Evolutionary conservation across 2,329 filamentous ascomycete species (phyloP).

Genomic region (Rutstroemia sp.): DNA sequence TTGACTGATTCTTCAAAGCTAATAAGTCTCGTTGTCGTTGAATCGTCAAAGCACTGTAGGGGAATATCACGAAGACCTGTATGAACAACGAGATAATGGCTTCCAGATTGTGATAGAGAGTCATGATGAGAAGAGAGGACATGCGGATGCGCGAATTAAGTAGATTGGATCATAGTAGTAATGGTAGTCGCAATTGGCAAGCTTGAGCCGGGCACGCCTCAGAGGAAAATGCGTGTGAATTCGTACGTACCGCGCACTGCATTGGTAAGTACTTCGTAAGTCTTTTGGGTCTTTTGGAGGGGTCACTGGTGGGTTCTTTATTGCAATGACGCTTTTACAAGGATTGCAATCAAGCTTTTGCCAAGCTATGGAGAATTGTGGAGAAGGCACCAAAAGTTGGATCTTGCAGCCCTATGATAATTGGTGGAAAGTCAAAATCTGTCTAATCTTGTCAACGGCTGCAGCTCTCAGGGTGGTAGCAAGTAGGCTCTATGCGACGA

Average conservation of each 20-base stretch:
- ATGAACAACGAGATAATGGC: conserved; percentile 19
- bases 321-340: conserved; percentile 11
- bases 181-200: neutral
- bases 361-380: conserved; percentile 12
- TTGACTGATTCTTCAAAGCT: neutral
- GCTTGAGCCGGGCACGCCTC: neutral
- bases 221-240: no score
- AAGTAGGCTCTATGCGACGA: no score
- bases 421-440: no score
- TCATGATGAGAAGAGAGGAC: conserved; percentile 9
- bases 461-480: no score
- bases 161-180: neutral
- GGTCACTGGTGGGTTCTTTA: neutral
- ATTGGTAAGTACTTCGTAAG: neutral
- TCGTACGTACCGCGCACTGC: no score
- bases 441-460: no score
- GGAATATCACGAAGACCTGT: conserved; percentile 29
- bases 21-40: conserved; percentile 18
- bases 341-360: conserved; percentile 18
- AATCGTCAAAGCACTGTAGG: conserved; percentile 27
- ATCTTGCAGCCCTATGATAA: neutral
- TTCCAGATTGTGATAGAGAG: conserved; percentile 11
- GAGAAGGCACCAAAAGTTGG: neutral
- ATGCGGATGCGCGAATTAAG: neutral
- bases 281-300: neutral